These are phyloP conservation scores for Penicillium goetzii DNA, from an alignment of 495 filamentous ascomycete species.

Conservation along the genomic window DNA sequence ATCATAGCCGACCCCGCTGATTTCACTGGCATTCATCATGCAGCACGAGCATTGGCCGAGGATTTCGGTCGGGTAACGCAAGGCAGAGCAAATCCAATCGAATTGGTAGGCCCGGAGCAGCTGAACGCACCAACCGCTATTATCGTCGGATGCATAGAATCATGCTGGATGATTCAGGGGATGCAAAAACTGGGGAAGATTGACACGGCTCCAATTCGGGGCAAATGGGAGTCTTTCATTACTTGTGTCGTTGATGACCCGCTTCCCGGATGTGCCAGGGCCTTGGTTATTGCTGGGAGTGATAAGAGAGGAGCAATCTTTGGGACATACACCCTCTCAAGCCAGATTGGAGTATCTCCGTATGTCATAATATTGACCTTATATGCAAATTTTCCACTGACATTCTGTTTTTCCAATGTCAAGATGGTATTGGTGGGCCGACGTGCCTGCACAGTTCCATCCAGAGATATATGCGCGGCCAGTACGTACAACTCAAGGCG, in stretches of 20 bases:
- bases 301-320: slow-evolving; percentile 73
- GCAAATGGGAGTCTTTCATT: slow-evolving; percentile 72
- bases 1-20: slow-evolving; percentile 47
- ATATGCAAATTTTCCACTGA: not conserved
- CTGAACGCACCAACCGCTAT: slow-evolving; percentile 49
- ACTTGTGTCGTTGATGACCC: slow-evolving; percentile 63
- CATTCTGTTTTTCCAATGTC: not conserved
- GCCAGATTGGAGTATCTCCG: slow-evolving; percentile 76
- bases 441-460: slow-evolving; percentile 60
- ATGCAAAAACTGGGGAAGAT: slow-evolving; percentile 59
- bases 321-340: slow-evolving; percentile 73
- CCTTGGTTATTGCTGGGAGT: slow-evolving; percentile 69
- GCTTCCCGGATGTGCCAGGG: slow-evolving; percentile 57
- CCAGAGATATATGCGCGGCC: slow-evolving; percentile 59
- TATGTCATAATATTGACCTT: not conserved
- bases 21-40: slow-evolving; percentile 69
- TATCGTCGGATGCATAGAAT: slow-evolving; percentile 70
- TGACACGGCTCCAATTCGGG: slow-evolving; percentile 56
- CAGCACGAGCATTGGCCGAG: slow-evolving; percentile 64
- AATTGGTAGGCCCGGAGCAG: slow-evolving; percentile 36
- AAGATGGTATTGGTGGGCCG: slow-evolving; percentile 74
- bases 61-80: slow-evolving; percentile 75
- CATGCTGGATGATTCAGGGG: slow-evolving; percentile 61
- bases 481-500: slow-evolving; percentile 57
- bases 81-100: slow-evolving; percentile 46